Evolutionary conservation across 257 asterid genomes (phyloP), one percentile per base, ranked within the genome.

Genomic region (Penstemon davidsonii): DNA sequence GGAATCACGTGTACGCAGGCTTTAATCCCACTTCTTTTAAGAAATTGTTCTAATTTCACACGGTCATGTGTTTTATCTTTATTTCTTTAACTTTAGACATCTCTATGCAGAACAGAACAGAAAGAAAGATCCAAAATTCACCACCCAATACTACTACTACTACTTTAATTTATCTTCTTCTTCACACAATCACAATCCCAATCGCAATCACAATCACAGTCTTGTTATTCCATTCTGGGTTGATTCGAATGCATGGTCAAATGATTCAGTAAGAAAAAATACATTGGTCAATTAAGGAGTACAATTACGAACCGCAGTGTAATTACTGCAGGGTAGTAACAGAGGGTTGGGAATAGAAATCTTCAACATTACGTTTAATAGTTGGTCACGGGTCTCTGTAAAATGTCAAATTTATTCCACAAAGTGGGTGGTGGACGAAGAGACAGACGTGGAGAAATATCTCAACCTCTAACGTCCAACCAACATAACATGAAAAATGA

Each of bases 1-100:
- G 75, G 11, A 25, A 25, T 76, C 82, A 80, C 85, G 85, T 80
- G 85, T 73, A 73, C 19, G 33, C 76, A 76, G 82, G 71, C 78
- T 80, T 80, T 75, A 68, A 42, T 37, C 63, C 56, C 60, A 19
- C 66, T 19, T 56, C 15, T 43, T 55, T 71, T 39, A 44, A 71
- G 63, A 70, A 67, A 61, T 62, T 74, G 57, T 78, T 66, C 60
- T 56, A 50, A 58, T 49, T 67, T 69, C 50, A 45, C n/a, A 70
- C 67, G 15, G 13, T 15, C 2, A 4, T 15, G n/a, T 69, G 51
- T 38, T 36, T 49, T 44, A 12, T 67, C 60, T 60, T 60, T 69
- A 7, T 12, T 43, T 8, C 42, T 6, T 43, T 36, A 3, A 12
- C 33, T 25, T 25, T 25, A 25, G 33, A 25, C 33, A 38, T 11